phyloP scores from a whole-genome alignment of 2,329 filamentous ascomycete genomes.

The Sordariomycetes sp. region DNA sequence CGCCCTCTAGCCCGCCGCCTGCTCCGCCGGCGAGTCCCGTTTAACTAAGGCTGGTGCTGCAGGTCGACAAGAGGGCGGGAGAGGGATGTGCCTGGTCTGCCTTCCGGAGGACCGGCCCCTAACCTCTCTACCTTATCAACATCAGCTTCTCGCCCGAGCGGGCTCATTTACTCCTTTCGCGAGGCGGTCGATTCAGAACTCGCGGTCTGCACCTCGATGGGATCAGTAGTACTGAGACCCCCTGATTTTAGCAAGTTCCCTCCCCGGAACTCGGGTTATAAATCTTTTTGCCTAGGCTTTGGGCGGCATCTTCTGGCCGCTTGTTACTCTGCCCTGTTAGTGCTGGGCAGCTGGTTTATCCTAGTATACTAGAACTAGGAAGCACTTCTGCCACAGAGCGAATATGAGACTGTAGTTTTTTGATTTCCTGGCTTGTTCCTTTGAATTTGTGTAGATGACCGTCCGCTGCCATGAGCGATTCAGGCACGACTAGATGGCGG shows the following conservation, averaged over 20 bases:
- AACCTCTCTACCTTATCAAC: no score
- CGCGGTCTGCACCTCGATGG: background rate
- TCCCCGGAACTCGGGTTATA: background rate
- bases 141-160: no score
- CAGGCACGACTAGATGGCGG: no score
- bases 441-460: no score
- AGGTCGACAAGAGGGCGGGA: background rate
- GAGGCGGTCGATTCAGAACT: no score
- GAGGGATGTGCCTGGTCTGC: background rate
- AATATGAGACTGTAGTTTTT: no score
- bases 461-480: no score
- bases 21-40: background rate
- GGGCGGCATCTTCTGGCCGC: background rate
- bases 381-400: no score
- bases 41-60: background rate
- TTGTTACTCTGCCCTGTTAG: background rate
- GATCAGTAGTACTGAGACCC: background rate
- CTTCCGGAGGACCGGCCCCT: no score
- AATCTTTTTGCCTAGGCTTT: background rate
- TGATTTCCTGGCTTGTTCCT: no score
- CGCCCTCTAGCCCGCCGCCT: background rate
- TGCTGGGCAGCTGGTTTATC: background rate
- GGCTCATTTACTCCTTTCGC: no score
- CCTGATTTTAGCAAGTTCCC: no score
- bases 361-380: background rate